These are phyloP conservation scores for Eucalyptus brandiana DNA, from an alignment of 345 rosid genomes.

Conservation along the genomic window DNA sequence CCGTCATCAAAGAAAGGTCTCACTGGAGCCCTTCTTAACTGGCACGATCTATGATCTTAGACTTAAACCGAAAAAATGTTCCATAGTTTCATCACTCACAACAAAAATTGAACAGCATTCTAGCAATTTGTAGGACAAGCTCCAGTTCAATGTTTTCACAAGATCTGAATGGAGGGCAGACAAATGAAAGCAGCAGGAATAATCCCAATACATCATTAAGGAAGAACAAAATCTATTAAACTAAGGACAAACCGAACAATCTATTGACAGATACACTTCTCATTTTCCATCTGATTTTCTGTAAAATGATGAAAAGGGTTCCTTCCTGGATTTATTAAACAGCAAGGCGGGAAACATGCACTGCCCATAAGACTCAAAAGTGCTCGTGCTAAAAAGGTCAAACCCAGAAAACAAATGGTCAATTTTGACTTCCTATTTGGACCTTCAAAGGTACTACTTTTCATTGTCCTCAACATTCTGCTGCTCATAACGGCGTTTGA, in stretches of 20 bases:
- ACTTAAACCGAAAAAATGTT: neutral
- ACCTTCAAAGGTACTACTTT: neutral
- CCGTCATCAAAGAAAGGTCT: neutral
- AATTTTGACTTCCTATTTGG: neutral
- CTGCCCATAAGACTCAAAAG: neutral
- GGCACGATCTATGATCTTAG: neutral
- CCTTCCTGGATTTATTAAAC: neutral
- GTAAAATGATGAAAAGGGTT: neutral
- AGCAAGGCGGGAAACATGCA: neutral
- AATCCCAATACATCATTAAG: neutral
- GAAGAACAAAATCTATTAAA: neutral
- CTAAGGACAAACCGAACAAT: neutral
- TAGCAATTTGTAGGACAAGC: neutral
- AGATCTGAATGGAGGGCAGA: neutral
- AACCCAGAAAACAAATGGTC: neutral
- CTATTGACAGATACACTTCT: neutral
- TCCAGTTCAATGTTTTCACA: neutral
- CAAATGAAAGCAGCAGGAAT: neutral
- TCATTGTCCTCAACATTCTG: constrained; percentile 16
- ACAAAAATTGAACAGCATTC: neutral
- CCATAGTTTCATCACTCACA: neutral
- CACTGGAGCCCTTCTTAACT: neutral
- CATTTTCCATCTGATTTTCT: neutral
- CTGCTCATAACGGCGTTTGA: constrained; percentile 64
- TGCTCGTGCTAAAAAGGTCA: neutral